Percentiles rank a stretch among this genome's conserved stretches.
Conservation (phyloP, 2,329 filamentous ascomycete species). For the Torrubiellomyces zombiae region DNA sequence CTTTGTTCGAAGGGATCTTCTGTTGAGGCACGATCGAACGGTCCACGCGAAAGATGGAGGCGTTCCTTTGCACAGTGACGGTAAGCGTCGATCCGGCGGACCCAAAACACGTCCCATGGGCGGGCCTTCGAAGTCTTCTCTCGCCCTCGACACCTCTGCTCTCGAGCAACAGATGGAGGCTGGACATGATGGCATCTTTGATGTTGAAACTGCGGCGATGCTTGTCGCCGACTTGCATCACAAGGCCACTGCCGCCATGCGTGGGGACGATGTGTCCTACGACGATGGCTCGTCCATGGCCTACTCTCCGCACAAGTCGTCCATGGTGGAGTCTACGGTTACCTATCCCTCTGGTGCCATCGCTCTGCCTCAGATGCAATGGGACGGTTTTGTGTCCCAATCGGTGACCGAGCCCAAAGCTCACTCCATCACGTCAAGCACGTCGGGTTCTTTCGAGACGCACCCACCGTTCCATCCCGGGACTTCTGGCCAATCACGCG, state of each 20-base stretch:
- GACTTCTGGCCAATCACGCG: slow-evolving; percentile 38
- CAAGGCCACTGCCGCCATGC: slow-evolving; percentile 65
- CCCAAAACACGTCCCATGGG: slow-evolving; percentile 49
- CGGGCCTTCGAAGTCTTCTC: slow-evolving; percentile 56
- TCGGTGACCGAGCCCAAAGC: slow-evolving; percentile 55
- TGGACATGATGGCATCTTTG: slow-evolving; percentile 78
- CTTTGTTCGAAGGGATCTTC: slow-evolving; percentile 90
- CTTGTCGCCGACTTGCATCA: slow-evolving; percentile 96
- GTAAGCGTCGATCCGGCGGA: slow-evolving; percentile 62
- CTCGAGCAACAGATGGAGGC: slow-evolving; percentile 90
- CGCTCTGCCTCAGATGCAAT: slow-evolving; percentile 72
- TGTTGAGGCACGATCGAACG: slow-evolving; percentile 92
- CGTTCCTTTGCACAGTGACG: slow-evolving; percentile 82
- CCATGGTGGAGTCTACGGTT: slow-evolving; percentile 61
- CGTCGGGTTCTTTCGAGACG: slow-evolving; percentile 50
- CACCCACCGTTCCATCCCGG: slow-evolving; percentile 45
- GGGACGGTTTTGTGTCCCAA: slow-evolving; percentile 75
- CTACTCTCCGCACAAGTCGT: slow-evolving; percentile 54
- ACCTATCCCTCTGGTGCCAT: slow-evolving; percentile 66
- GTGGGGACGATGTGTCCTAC: slow-evolving; percentile 36
- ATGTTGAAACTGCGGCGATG: slow-evolving; percentile 95
- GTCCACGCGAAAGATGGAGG: slow-evolving; percentile 98
- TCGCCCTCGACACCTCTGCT: slow-evolving; percentile 67
- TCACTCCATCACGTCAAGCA: slow-evolving; percentile 52
- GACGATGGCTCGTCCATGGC: slow-evolving; percentile 45